Conservation (phyloP, 2,329 filamentous ascomycete genomes). For the Dactylellina leptospora region DNA sequence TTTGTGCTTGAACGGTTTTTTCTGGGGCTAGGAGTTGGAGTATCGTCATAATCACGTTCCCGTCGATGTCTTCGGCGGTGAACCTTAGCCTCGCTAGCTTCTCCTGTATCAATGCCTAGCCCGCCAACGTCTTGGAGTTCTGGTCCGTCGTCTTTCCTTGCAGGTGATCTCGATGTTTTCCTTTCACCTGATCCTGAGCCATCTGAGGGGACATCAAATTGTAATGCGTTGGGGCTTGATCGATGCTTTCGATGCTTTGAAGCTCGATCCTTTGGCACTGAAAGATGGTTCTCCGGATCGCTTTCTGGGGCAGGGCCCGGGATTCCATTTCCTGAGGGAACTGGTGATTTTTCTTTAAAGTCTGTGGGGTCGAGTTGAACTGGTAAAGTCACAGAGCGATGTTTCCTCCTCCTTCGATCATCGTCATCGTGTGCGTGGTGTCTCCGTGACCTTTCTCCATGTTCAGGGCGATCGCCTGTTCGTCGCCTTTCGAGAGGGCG, state of each 20-base stretch:
- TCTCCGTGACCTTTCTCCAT: slow-evolving; percentile 23
- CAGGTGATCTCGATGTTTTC: slow-evolving; percentile 19
- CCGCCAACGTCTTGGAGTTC: slow-evolving; percentile 45
- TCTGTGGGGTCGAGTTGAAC: slow-evolving; percentile 34
- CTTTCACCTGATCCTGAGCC: slow-evolving; percentile 34
- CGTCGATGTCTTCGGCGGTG: slow-evolving; percentile 38
- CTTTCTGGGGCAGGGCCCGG: slow-evolving; percentile 3
- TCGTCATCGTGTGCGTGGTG: slow-evolving; percentile 41
- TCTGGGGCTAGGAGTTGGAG: slow-evolving; percentile 38
- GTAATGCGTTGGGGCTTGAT: slow-evolving; percentile 31
- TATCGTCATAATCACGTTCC: slow-evolving; percentile 34
- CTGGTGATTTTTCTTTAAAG: slow-evolving; percentile 27
- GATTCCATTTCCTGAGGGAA: slow-evolving; percentile 26
- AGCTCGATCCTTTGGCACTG: slow-evolving; percentile 18
- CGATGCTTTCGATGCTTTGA: slow-evolving; percentile 37
- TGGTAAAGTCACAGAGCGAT: slow-evolving; percentile 39
- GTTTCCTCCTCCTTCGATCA: slow-evolving; percentile 30
- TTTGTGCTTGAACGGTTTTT: slow-evolving; percentile 19
- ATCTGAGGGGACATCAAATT: slow-evolving; percentile 42
- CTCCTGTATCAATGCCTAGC: slow-evolving; percentile 41
- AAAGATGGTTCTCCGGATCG: slow-evolving; percentile 13
- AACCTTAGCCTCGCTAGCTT: slow-evolving; percentile 24
- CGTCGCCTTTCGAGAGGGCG: slow-evolving; percentile 35
- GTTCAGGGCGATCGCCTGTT: slow-evolving; percentile 32
- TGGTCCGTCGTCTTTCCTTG: slow-evolving; percentile 7